Base-by-base conservation (phyloP, 2,329 filamentous ascomycete genomes). In the Eutypella sp. region DNA sequence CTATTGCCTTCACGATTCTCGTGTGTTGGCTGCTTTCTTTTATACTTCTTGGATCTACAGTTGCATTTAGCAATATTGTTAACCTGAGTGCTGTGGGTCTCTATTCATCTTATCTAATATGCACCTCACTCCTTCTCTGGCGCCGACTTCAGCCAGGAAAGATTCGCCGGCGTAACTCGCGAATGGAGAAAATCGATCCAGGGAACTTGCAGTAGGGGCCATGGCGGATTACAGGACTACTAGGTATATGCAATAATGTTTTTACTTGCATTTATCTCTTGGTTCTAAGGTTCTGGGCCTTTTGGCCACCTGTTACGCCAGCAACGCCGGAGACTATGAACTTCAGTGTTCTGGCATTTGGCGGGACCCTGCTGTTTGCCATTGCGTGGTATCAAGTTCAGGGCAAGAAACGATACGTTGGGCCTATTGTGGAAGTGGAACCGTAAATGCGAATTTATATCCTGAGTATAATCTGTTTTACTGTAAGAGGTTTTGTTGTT, bases 261-360 rank as follows among this genome's bases (percentile, higher is more conserved):
- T 75, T 79, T 41, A 71, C 76, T 1, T 76, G 74, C 53, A 42
- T 67, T 3, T 82, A 80, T 54, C 71, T 75, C 57, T 47, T 74
- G 1, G 71, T 81, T 34, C 66, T 81, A 2, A 69, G 77, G 10
- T 81, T 82, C 60, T 82, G 75, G 68, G 72, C 68, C 19, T 75
- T 81, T 39, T 78, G 72, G 72, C 76, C 65, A 1, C 65, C 67
- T 2, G 54, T 48, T 2, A 63, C 55, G 0, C 60, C 58, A 1
- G 56, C 65, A 0, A 58, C 60, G 4, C 55, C 66, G 0, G 56
- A 60, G 1, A 69, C 62, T 11, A 72, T 74, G 67, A 78, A 78
- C 56, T 78, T 69, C 51, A 71, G 66, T 19, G 59, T 73, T 9
- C 51, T 77, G 3, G 66, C 76, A 1, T 73, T 70, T 15, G 68